Evolutionary conservation across 2,329 filamentous ascomycete species (phyloP).

Genomic region (Colletotrichum karsti): DNA sequence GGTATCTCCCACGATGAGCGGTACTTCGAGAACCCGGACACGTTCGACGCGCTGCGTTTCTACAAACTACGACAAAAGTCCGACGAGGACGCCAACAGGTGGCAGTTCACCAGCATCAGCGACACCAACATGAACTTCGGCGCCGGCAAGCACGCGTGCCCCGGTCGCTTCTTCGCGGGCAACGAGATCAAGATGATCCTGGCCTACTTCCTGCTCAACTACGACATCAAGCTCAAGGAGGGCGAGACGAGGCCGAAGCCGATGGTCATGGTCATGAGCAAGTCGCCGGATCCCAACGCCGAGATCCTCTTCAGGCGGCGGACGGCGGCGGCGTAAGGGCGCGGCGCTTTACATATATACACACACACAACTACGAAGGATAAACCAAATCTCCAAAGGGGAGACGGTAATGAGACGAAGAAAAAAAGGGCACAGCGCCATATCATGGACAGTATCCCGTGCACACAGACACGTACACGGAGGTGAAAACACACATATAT

Average conservation of each 20-base stretch:
- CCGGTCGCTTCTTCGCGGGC: conserved; percentile 56
- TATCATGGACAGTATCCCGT: background rate
- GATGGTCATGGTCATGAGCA: conserved; percentile 49
- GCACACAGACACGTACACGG: background rate
- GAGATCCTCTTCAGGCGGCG: conserved; percentile 50
- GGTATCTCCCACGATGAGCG: conserved; percentile 51
- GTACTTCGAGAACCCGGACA: conserved; percentile 49
- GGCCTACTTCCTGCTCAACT: conserved; percentile 50
- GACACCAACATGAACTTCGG: conserved; percentile 57
- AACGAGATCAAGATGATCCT: conserved; percentile 56
- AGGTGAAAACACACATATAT: background rate
- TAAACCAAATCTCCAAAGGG: background rate
- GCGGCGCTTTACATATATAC: no score
- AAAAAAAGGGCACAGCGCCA: background rate
- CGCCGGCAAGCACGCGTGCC: conserved; percentile 56
- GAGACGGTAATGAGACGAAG: background rate
- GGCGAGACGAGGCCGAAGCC: conserved; percentile 47
- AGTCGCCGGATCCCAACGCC: conserved; percentile 48
- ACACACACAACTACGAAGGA: no score
- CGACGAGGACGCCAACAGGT: conserved; percentile 45
- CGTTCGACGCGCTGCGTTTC: conserved; percentile 59
- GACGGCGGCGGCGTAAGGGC: no score
- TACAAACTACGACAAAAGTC: conserved; percentile 51
- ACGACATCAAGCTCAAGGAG: conserved; percentile 48
- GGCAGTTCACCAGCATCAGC: conserved; percentile 52